phyloP scores from a whole-genome alignment of 768 basidiomycete species.

The Russula compacta region DNA sequence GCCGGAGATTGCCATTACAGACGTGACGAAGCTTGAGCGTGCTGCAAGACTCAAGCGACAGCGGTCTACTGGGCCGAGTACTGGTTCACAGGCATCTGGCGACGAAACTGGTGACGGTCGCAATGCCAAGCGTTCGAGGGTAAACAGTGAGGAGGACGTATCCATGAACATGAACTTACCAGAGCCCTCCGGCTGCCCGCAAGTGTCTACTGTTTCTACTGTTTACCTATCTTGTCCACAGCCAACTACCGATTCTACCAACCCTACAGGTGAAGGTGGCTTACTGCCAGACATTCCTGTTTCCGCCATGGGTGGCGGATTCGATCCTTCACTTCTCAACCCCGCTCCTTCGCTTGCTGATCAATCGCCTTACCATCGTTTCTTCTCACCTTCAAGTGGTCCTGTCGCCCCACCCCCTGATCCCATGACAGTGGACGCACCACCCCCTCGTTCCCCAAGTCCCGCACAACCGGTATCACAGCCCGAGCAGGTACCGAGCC shows the following conservation, averaged over 20 bases:
- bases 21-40: constrained; percentile 67
- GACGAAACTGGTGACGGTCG: constrained; percentile 18
- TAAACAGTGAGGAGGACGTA: constrained; percentile 20
- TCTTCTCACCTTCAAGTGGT: constrained; percentile 14
- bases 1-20: constrained; percentile 65
- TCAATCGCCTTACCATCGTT: not conserved
- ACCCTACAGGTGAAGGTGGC: not conserved
- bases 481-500: not conserved
- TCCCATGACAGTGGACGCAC: not conserved
- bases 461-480: not conserved
- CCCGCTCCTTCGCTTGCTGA: constrained; percentile 3
- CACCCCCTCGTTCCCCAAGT: not conserved
- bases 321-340: constrained; percentile 17
- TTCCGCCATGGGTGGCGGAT: constrained; percentile 13
- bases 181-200: constrained; percentile 2
- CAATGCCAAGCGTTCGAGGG: constrained; percentile 14
- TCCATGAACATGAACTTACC: constrained; percentile 16
- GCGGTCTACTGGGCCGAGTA: constrained; percentile 38
- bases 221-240: constrained; percentile 12
- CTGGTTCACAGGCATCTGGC: constrained; percentile 22
- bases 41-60: constrained; percentile 41
- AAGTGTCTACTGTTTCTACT: constrained; percentile 7
- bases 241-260: not conserved
- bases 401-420: constrained; percentile 12
- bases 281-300: constrained; percentile 10